These are phyloP conservation scores for Starmera pachycereana DNA, from an alignment of 805 yeast species.

Conservation along the genomic window DNA sequence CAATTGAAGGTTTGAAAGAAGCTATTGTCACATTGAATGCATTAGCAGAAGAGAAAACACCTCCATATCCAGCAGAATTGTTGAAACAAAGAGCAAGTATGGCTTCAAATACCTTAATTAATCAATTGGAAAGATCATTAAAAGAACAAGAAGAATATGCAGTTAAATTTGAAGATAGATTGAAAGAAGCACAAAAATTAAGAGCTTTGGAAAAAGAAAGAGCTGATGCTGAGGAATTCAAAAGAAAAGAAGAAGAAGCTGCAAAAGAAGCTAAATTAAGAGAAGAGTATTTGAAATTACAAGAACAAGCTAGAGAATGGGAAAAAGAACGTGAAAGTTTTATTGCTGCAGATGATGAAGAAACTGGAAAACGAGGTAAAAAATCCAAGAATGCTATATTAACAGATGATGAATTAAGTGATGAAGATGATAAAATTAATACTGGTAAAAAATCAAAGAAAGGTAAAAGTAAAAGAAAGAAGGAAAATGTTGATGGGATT, in stretches of 20 bases:
- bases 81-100: constrained; percentile 77
- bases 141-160: constrained; percentile 68
- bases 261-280: constrained; percentile 27
- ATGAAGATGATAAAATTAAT: constrained; percentile 16
- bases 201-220: constrained; percentile 34
- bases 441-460: constrained; percentile 11
- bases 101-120: constrained; percentile 67
- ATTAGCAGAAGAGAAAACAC: constrained; percentile 45
- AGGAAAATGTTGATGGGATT: constrained; percentile 17
- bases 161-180: constrained; percentile 40
- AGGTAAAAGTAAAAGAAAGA: constrained; percentile 7
- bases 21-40: constrained; percentile 53
- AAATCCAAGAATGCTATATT: constrained; percentile 30
- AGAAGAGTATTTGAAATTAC: constrained; percentile 38
- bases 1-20: constrained; percentile 44
- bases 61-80: constrained; percentile 75
- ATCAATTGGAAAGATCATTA: constrained; percentile 58
- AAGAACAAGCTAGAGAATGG: constrained; percentile 48
- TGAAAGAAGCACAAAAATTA: constrained; percentile 62
- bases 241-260: constrained; percentile 38
- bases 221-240: constrained; percentile 38
- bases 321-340: constrained; percentile 38
- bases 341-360: constrained; percentile 28
- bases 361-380: constrained; percentile 23
- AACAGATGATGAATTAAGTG: constrained; percentile 34